Base-by-base conservation (phyloP, 768 basidiomycete species). In the Paxillus ammoniavirescens region DNA sequence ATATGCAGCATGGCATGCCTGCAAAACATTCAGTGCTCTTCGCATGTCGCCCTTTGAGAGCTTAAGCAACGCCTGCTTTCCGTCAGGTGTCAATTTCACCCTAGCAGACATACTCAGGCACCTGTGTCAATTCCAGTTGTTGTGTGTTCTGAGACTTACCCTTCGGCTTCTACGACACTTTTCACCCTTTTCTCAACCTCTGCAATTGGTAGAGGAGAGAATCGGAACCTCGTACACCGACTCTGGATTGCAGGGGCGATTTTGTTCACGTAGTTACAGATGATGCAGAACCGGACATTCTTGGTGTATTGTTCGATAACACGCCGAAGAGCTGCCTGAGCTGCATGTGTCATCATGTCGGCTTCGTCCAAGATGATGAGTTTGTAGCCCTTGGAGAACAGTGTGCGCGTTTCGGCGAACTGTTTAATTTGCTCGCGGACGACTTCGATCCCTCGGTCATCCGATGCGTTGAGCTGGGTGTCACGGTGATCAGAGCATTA, bases 291-390 rank as follows among this genome's bases (percentile, higher is more conserved):
- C 37, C 97, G 87, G 60, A 98, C 97, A 65, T 98, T 98, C 73
- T 89, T 93, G 17, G 97, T 99, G 71, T 97, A 98, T 60, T 97
- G 95, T 71, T 99, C 97, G 60, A 99, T 98, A 35, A 98, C 89
- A 63, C 97, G 89, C 28, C 97, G 89, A 30, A 99, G 82, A 23
- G 97, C 97, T 3, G 95, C 91, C 67, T 99, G 97, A 1, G 97
- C 97, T 52, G 91, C 89, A 58, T 93, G 88, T 0, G 97, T 99
- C 97, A 99, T 99, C 96, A 97, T 97, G 77, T 99, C 97, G n/a
- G 97, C 97, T 72, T 99, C 97, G 61, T 99, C 97, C 33, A 99
- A 83, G 56, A 99, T 86, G 71, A 99, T 96, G 67, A 99, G 86
- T 65, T 98, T 99, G 82, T 87, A 98, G 15, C 93, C 93, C 64